Conservation (phyloP, 208 protist genomes). For the Phytomonas serpens region DNA sequence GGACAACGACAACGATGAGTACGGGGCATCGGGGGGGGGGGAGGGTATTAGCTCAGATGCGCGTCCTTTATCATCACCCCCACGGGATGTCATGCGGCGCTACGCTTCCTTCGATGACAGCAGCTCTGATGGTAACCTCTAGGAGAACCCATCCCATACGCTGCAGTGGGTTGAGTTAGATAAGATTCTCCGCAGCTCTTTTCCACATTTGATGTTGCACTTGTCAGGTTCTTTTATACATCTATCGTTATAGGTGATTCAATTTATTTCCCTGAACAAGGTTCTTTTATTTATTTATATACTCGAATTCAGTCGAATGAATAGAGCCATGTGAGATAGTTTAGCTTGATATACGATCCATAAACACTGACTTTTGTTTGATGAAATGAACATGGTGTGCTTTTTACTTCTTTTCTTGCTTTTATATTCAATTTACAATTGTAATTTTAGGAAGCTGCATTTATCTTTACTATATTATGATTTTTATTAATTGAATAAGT, state of each 20-base stretch:
- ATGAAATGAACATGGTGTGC: background rate
- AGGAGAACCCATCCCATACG: background rate
- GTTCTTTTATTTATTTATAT: conserved; percentile 3
- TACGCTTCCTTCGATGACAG: background rate
- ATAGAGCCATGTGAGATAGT: background rate
- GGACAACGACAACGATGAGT: conserved; percentile 12
- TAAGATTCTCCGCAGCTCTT: background rate
- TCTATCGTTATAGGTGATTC: background rate
- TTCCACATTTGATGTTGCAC: background rate
- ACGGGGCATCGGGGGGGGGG: background rate
- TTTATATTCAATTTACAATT: background rate
- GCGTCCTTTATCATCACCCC: background rate
- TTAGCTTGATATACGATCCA: conserved; percentile 4
- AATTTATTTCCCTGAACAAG: background rate
- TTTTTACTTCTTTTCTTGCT: background rate
- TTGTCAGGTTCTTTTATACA: background rate
- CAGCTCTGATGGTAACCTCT: background rate
- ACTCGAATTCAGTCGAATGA: background rate
- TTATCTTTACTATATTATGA: background rate
- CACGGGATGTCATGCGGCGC: background rate
- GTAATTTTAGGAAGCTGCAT: background rate
- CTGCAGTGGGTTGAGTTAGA: background rate
- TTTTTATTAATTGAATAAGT: background rate
- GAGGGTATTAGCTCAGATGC: background rate
- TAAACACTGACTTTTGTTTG: background rate